Base-by-base conservation (phyloP, 257 asterid genomes). In the Euphrasia confusa region DNA sequence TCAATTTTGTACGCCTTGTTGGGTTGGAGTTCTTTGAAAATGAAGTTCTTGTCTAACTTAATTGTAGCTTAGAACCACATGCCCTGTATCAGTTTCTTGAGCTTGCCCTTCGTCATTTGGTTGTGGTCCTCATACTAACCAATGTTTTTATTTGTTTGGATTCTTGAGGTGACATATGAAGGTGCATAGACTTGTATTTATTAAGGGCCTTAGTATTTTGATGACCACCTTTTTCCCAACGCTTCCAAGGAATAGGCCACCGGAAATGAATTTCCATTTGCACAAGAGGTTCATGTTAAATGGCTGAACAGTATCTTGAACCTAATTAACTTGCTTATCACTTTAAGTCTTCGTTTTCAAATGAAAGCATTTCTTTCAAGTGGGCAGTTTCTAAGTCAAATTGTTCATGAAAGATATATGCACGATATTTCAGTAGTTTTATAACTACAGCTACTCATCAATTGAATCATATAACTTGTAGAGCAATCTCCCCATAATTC, bases 21-120 rank as follows among this genome's bases (percentile, higher is more conserved):
- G 17, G 50, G 47, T 28, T 56, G 63, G 18, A 42, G 45, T 55
- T 40, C 70, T 61, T 14, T 15, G 64, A 61, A 39, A 56, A 27
- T 26, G 26, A 45, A 57, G 2, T 48, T 47, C 53, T 35, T 7
- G 14, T 35, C 14, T 59, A 35, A 59, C 35, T 13, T 62, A 26
- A 15, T 47, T 45, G 24, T 12, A 27, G 15, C 7, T 40, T 13
- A 14, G 15, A 47, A 45, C 42, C 24, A 60, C 15, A 1, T 21
- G 18, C 65, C 11, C 4, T 60, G 65, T 7, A 24, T 8, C 11
- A 17, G 26, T 44, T 10, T 21, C 26, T 8, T 40, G 37, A 24
- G 37, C 65, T 60, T 44, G 49, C 49, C 15, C 14, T 13, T 10
- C 4, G 4, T 44, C 15, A 44, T 45, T 45, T 3, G 50, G 10